phyloP scores from a whole-genome alignment of 2,329 filamentous ascomycete genomes.

The Pseudogymnoascus sp. region DNA sequence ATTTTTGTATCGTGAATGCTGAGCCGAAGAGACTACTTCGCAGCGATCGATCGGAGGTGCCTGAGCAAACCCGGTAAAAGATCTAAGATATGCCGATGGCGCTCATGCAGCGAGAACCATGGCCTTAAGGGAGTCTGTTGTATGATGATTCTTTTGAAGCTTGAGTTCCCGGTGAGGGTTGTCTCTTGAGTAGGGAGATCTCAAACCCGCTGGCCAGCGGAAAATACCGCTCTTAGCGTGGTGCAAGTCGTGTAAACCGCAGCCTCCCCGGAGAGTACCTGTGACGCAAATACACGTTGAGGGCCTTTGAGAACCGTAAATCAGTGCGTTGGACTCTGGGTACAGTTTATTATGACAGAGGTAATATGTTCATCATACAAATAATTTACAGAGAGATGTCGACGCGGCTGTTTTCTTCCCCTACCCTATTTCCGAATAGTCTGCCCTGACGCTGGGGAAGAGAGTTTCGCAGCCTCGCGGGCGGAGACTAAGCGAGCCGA shows the following conservation, averaged over 20 bases:
- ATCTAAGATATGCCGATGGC: not conserved
- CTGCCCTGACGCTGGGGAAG: slow-evolving; percentile 6
- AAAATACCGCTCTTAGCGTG: slow-evolving; percentile 8
- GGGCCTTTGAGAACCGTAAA: not conserved
- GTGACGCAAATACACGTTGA: not conserved
- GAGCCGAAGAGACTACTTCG: not conserved
- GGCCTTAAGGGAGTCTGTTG: not conserved
- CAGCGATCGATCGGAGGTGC: not conserved
- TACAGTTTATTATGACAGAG: not conserved
- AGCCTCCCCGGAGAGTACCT: not conserved
- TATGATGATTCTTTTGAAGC: slow-evolving; percentile 7
- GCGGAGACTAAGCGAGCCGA: slow-evolving; percentile 8
- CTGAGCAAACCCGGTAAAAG: slow-evolving; percentile 2
- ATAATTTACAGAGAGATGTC: not conserved
- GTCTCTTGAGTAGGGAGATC: slow-evolving; percentile 10
- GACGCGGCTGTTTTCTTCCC: not conserved
- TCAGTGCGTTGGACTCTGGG: not conserved
- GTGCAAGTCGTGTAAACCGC: not conserved
- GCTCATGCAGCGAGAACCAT: slow-evolving; percentile 7
- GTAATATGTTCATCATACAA: not conserved
- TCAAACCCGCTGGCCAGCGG: slow-evolving; percentile 10
- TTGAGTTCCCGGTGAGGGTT: slow-evolving; percentile 7
- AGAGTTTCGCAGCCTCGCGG: slow-evolving; percentile 6
- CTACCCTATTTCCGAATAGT: not conserved
- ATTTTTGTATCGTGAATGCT: slow-evolving; percentile 8